These are phyloP conservation scores for Camellia oleifera DNA, from an alignment of 179 eudicot species.

Conservation along the genomic window DNA sequence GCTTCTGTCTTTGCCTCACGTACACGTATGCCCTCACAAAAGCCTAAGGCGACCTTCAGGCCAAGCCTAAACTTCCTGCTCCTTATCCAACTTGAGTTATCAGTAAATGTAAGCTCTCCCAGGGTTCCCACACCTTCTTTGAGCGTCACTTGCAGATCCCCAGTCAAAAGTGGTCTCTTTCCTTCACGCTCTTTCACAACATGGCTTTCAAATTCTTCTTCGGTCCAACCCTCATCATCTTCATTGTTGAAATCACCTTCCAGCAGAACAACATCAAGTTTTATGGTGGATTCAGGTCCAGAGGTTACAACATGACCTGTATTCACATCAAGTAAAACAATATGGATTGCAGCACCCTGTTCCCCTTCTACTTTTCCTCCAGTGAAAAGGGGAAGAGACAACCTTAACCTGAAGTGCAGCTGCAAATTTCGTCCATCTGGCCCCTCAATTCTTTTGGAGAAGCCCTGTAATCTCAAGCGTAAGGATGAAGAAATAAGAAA, in stretches of 20 bases:
- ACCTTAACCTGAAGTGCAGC: constrained; percentile 72
- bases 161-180: constrained; percentile 83
- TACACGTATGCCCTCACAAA: constrained; percentile 67
- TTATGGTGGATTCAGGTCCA: constrained; percentile 80
- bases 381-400: constrained; percentile 87
- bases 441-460: constrained; percentile 90
- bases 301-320: constrained; percentile 67
- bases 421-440: constrained; percentile 89
- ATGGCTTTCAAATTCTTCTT: constrained; percentile 86
- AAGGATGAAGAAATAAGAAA: background rate
- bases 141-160: constrained; percentile 81
- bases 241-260: constrained; percentile 97
- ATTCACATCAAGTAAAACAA: constrained; percentile 69
- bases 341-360: constrained; percentile 91
- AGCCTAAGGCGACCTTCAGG: constrained; percentile 73
- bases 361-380: constrained; percentile 99
- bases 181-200: constrained; percentile 97
- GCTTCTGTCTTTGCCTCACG: constrained; percentile 98
- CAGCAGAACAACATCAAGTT: constrained; percentile 87
- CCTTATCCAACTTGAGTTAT: constrained; percentile 96
- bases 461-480: constrained; percentile 41
- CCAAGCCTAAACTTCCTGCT: constrained; percentile 96
- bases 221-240: constrained; percentile 89
- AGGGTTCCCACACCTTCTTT: constrained; percentile 97
- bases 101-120: constrained; percentile 91